Evolutionary conservation across 1,284 basidiomycete species (phyloP).

Genomic region (Rhodotorula mucilaginosa): DNA sequence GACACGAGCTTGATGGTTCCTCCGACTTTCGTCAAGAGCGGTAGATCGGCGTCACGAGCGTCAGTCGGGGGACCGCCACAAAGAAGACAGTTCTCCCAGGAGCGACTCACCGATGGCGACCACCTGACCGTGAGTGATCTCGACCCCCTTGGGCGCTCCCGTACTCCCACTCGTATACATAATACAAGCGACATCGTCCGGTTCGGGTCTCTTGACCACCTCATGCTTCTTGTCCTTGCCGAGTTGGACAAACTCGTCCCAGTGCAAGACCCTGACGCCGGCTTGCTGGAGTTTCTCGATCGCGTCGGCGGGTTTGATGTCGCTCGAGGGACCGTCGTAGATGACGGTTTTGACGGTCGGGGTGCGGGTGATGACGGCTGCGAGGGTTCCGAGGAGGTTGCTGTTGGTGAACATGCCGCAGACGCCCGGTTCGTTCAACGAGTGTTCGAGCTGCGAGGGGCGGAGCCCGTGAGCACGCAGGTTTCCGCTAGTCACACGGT

Average conservation of each 20-base stretch:
- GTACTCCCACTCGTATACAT: conserved; percentile 83
- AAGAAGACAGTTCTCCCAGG: not conserved
- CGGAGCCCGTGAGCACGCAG: not conserved
- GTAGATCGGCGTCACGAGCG: too few relatives aligned
- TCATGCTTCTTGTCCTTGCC: conserved; percentile 61
- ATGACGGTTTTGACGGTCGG: conserved; percentile 70
- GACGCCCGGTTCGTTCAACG: conserved; percentile 85
- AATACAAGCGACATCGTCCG: conserved; percentile 76
- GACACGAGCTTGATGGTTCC: conserved; percentile 66
- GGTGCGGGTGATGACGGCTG: conserved; percentile 54
- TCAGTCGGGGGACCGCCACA: too few relatives aligned
- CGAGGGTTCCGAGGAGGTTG: conserved; percentile 66
- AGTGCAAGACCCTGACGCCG: conserved; percentile 53
- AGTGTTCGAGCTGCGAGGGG: conserved; percentile 64
- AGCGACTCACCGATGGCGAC: conserved; percentile 64
- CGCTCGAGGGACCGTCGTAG: conserved; percentile 73
- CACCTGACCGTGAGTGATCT: conserved; percentile 76
- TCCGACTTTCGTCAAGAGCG: conserved; percentile 7
- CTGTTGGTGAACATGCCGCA: conserved; percentile 89
- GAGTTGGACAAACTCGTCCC: conserved; percentile 67
- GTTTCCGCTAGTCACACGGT: not conserved
- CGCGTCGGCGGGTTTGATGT: conserved; percentile 41
- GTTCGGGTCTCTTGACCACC: conserved; percentile 57
- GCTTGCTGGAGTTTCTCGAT: conserved; percentile 61
- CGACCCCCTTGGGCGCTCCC: conserved; percentile 88